Conservation (phyloP, 2,329 filamentous ascomycete species). For the Fusarium virguliforme region DNA sequence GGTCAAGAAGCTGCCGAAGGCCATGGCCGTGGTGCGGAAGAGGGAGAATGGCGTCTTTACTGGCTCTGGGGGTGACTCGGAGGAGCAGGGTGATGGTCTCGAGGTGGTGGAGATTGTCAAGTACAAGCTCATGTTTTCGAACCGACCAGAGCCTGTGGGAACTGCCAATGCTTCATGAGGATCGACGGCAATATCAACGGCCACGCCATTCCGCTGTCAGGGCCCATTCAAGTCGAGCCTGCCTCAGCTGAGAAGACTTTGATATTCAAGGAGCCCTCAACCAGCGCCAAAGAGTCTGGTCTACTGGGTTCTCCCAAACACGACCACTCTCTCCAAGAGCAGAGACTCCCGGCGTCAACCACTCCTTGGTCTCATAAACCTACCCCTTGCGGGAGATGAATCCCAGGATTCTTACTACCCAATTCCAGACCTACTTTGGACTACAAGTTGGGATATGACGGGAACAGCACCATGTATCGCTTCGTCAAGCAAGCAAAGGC, state of each 20-base stretch:
- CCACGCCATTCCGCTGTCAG: not conserved
- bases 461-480: not conserved
- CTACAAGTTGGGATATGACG: not conserved
- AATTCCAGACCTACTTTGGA: not conserved
- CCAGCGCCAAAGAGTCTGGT: not conserved
- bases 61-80: slow-evolving; percentile 58
- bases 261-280: not conserved
- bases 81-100: slow-evolving; percentile 66
- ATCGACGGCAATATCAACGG: not conserved
- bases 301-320: not conserved
- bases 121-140: slow-evolving; percentile 88
- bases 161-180: slow-evolving; percentile 56
- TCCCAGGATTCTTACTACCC: not conserved
- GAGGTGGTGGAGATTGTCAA: slow-evolving; percentile 91
- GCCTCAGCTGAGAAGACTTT: not conserved
- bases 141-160: slow-evolving; percentile 87
- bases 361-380: not conserved
- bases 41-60: slow-evolving; percentile 64
- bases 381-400: not conserved
- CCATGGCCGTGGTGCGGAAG: slow-evolving; percentile 83
- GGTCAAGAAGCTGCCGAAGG: slow-evolving; percentile 86
- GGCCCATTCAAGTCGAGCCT: too few relatives aligned
- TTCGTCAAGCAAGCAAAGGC: not conserved
- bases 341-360: not conserved
- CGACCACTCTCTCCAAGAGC: not conserved